Evolutionary conservation across 352 stramenopile genomes (phyloP), one percentile per base, ranked within the genome.

Genomic region (Phytophthora agathidicida): DNA sequence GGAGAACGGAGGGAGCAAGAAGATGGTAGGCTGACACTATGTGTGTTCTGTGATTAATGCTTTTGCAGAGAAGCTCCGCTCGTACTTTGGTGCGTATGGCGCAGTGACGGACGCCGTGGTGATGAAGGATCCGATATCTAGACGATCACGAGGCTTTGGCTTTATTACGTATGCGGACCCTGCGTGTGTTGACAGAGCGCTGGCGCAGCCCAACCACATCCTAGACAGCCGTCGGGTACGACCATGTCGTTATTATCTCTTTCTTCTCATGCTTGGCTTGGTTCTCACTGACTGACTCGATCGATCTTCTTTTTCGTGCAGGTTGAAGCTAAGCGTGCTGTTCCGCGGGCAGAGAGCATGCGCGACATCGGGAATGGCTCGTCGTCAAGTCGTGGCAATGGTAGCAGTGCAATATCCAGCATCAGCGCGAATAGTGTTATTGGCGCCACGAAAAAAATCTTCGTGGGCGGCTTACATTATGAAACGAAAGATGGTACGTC

Each of bases 81-180:
- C 72, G 53, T 96, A 97, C 71, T 97, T 97, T 60, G 83, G 84
- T 45, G 80, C 86, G 24, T 97, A 95, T 47, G 91, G 91, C 23
- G 66, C 79, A 0, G 91, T 97, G 38, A 96, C 89, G 4, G 91
- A 97, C 71, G 91, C 91, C 5, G 89, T 97, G 32, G 91, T 97
- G 62, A 97, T 97, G 90, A 97, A 96, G 64, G 91, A 97, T 49
- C 86, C 88, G 50, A 96, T 97, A 48, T 97, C 91, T 31, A 80
- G 88, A 49, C 83, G 91, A 41, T 97, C 89, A 31, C 76, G 91
- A 43, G 91, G 91, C 36, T 97, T 97, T 63, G 91, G 91, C n/a
- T 97, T 97, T 70, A 97, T 97, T 78, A 97, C 91, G 47, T 97
- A 96, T 69, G 88, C 85, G 31, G 89, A 96, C 49, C 80, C 88